A percentile compares a stretch with the other conserved stretches of the same genome.
Evolutionary conservation across 1,284 basidiomycete species (phyloP).

Genomic region (Tetrapyrgos nigripes): DNA sequence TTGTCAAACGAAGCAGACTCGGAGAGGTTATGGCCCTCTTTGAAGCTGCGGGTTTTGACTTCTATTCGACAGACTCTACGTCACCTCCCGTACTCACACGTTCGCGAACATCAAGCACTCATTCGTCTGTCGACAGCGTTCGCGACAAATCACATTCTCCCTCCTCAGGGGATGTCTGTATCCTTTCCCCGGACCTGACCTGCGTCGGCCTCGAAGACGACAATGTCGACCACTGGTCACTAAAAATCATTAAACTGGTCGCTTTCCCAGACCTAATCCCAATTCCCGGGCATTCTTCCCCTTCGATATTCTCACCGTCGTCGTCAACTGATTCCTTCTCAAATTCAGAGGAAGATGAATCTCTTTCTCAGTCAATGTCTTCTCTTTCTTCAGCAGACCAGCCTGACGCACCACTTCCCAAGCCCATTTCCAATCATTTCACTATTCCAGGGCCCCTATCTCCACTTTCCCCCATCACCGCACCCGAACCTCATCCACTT

Average conservation of each 20-base stretch:
- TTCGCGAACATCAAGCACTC: slow-evolving; percentile 2
- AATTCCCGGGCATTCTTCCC: slow-evolving; percentile 12
- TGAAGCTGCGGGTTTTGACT: slow-evolving; percentile 65
- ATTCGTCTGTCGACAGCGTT: slow-evolving; percentile 8
- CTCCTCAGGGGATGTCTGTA: slow-evolving; percentile 50
- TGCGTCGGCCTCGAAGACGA: slow-evolving; percentile 69
- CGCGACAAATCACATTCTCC: slow-evolving; percentile 54
- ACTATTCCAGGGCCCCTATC: slow-evolving; percentile 15
- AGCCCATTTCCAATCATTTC: slow-evolving; percentile 17
- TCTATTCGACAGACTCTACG: slow-evolving; percentile 62
- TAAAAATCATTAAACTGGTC: slow-evolving; percentile 77
- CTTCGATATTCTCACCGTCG: slow-evolving; percentile 20
- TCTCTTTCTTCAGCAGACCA: slow-evolving; percentile 52
- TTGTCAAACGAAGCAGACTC: slow-evolving; percentile 73
- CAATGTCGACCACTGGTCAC: slow-evolving; percentile 69
- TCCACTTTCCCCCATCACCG: slow-evolving; percentile 19
- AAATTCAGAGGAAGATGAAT: slow-evolving; percentile 55
- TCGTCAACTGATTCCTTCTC: slow-evolving; percentile 32
- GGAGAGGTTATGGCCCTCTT: slow-evolving; percentile 68
- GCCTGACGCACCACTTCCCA: slow-evolving; percentile 7
- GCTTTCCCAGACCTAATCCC: slow-evolving; percentile 75
- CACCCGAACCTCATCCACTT: not conserved
- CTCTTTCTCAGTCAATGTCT: slow-evolving; percentile 57
- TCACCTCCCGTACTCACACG: slow-evolving; percentile 9
- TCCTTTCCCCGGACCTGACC: slow-evolving; percentile 59